Conservation (phyloP, 306 rosid genomes). For the Cucumis sativus region DNA sequence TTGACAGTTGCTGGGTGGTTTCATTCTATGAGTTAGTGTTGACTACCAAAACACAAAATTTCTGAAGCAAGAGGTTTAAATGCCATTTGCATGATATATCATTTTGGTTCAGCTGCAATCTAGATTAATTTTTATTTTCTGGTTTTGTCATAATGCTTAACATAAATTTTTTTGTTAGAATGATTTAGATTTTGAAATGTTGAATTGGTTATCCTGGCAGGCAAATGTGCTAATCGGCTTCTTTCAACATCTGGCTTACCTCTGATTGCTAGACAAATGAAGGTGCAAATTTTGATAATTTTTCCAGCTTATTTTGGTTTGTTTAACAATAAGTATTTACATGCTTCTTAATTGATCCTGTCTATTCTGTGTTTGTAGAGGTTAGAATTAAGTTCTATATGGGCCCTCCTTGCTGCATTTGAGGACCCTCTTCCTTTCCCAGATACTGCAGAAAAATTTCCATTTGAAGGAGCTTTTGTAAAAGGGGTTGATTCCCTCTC, state of each 20-base stretch:
- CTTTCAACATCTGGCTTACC: conserved; percentile 82
- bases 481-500: conserved; percentile 77
- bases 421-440: conserved; percentile 70
- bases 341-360: neutral
- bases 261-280: conserved; percentile 70
- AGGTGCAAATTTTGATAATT: conserved; percentile 30
- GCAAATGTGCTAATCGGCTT: conserved; percentile 93
- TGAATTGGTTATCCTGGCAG: conserved; percentile 25
- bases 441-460: conserved; percentile 23
- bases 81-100: neutral
- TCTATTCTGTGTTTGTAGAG: conserved; percentile 31
- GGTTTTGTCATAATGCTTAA: neutral
- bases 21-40: neutral
- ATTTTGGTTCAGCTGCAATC: neutral
- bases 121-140: neutral
- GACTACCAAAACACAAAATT: neutral
- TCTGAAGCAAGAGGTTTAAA: neutral
- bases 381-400: conserved; percentile 82
- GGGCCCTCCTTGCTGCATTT: conserved; percentile 96
- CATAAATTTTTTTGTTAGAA: neutral
- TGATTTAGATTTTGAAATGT: conserved; percentile 3
- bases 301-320: neutral
- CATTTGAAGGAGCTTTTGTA: conserved; percentile 95
- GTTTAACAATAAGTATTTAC: neutral
- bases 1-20: neutral